Conservation (phyloP, 306 rosid genomes). For the Sicyos baderoa region DNA sequence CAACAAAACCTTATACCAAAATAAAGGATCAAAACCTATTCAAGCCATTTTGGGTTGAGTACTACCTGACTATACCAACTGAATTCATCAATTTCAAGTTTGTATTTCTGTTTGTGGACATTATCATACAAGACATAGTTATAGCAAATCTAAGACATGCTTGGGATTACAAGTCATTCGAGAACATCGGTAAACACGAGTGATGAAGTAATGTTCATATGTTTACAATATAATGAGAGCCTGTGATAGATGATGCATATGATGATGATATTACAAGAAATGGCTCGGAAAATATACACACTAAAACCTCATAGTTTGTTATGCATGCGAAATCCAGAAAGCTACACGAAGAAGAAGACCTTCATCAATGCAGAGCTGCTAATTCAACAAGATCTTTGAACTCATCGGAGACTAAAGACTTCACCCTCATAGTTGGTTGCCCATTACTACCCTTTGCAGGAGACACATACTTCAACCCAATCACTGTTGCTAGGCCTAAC, state of each 20-base stretch:
- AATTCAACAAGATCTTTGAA: conserved; percentile 56
- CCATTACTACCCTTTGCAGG: conserved; percentile 44
- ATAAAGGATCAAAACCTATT: not conserved
- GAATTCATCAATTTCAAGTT: too few species aligned
- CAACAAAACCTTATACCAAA: not conserved
- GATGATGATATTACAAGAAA: not conserved
- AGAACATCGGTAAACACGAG: conserved; percentile 1
- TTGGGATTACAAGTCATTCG: not conserved
- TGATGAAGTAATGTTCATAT: not conserved
- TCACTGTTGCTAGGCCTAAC: conserved; percentile 66
- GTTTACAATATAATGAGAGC: conserved; percentile 6
- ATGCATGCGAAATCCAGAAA: not conserved
- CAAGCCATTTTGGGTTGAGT: not conserved
- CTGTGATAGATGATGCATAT: not conserved
- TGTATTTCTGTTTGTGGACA: too few species aligned
- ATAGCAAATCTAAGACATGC: too few species aligned
- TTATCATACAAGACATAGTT: too few species aligned
- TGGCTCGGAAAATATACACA: not conserved
- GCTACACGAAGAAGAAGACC: not conserved
- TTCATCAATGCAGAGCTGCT: conserved; percentile 47
- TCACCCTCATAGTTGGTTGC: conserved; percentile 46
- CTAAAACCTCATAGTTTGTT: too few species aligned
- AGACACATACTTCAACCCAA: conserved; percentile 67
- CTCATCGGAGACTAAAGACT: conserved; percentile 48
- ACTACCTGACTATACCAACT: too few species aligned